These are phyloP conservation scores for Tagetes erecta DNA, from an alignment of 129 eudicot species.

Conservation along the genomic window DNA sequence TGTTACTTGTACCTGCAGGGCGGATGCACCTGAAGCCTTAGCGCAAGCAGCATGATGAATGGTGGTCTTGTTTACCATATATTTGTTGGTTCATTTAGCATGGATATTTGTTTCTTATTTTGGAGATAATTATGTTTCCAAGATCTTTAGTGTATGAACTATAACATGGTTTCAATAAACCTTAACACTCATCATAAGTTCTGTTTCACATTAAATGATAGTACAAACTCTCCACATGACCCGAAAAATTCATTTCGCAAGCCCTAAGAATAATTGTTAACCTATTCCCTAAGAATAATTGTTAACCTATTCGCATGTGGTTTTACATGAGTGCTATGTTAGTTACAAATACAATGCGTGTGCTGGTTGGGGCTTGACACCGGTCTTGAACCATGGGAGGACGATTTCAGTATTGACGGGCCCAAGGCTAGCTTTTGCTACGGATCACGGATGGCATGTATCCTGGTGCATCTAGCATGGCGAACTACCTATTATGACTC, in stretches of 20 bases:
- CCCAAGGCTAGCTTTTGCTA: conserved; percentile 40
- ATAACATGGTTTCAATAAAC: conserved; percentile 22
- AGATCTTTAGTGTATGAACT: conserved; percentile 7
- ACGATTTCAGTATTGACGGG: conserved; percentile 84
- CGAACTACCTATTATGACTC: too few relatives aligned
- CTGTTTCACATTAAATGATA: conserved; percentile 33
- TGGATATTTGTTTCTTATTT: conserved; percentile 13
- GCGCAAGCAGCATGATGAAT: conserved; percentile 70
- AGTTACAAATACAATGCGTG: conserved; percentile 58
- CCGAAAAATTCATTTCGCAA: conserved; percentile 68
- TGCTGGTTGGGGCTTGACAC: conserved; percentile 77
- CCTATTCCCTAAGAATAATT: conserved; percentile 73
- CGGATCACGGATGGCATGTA: too few relatives aligned
- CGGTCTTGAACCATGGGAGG: conserved; percentile 93
- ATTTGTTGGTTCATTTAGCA: conserved; percentile 26
- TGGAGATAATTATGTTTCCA: not conserved
- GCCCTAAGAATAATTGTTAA: conserved; percentile 84
- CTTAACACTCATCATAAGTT: conserved; percentile 15
- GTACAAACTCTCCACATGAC: conserved; percentile 46
- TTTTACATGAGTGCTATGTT: conserved; percentile 74
- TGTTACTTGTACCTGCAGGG: conserved; percentile 37
- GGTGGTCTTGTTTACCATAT: conserved; percentile 18
- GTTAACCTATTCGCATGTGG: conserved; percentile 41
- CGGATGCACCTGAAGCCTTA: conserved; percentile 52
- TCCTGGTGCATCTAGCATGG: too few relatives aligned